Percentiles rank a stretch among this genome's conserved stretches.
phyloP scores from a whole-genome alignment of 2,329 filamentous ascomycete species.

The Botryotinia globosa region DNA sequence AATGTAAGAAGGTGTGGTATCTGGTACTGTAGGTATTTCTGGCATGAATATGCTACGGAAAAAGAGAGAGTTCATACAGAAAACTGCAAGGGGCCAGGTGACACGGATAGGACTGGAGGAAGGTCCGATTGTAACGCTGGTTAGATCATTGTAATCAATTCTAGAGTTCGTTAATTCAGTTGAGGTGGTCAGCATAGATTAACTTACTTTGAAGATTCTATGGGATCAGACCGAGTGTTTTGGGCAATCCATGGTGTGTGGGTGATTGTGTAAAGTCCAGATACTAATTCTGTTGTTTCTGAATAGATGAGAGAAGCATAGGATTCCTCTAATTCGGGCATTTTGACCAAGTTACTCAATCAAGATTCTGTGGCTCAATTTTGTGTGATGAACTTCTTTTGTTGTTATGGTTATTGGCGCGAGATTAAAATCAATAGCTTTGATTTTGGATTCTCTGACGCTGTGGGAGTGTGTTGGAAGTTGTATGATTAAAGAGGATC shows the following conservation, averaged over 20 bases:
- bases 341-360: not conserved
- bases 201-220: not conserved
- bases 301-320: not conserved
- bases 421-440: not conserved
- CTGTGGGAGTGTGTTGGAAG: not conserved
- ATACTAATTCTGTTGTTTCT: fast-evolving
- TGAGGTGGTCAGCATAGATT: fast-evolving
- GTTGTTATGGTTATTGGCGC: not conserved
- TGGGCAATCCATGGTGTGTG: not conserved
- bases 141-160: not conserved
- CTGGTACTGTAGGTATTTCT: not conserved
- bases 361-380: not conserved
- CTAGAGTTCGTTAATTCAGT: not conserved
- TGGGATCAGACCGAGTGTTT: not conserved
- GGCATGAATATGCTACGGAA: slow-evolving; percentile 5
- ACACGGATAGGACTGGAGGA: not conserved
- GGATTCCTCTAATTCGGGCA: not conserved
- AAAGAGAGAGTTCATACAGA: slow-evolving; percentile 1
- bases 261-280: not conserved
- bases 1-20: not conserved
- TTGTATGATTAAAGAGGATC: not conserved
- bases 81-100: not conserved
- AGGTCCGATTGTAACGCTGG: not conserved
- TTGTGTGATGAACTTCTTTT: not conserved
- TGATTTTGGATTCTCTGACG: fast-evolving